phyloP scores from a whole-genome alignment of 2,329 filamentous ascomycete genomes.

The Balansia obtecta region DNA sequence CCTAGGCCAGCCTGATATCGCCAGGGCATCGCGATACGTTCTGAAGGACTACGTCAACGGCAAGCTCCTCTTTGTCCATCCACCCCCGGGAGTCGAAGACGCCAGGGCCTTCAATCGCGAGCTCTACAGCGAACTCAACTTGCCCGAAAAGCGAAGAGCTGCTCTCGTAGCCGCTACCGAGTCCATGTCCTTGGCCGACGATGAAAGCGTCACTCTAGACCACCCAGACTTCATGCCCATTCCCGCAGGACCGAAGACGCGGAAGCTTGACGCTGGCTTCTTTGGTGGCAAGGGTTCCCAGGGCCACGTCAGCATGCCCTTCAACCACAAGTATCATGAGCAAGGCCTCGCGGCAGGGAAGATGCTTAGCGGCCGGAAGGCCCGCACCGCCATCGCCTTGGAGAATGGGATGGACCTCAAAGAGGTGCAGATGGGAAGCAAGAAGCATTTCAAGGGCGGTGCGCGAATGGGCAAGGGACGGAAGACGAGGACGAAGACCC shows the following conservation, averaged over 20 bases:
- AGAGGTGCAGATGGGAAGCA: constrained; percentile 55
- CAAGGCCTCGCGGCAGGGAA: constrained; percentile 51
- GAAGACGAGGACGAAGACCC: constrained; percentile 12
- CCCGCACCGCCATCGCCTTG: constrained; percentile 65
- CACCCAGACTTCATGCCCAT: constrained; percentile 37
- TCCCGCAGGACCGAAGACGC: constrained; percentile 58
- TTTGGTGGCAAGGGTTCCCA: constrained; percentile 56
- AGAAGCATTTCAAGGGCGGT: constrained; percentile 92
- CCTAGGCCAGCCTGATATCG: constrained; percentile 84
- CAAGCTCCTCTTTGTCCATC: constrained; percentile 84
- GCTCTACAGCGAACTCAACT: constrained; percentile 70
- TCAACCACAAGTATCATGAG: constrained; percentile 80
- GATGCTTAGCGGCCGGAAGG: constrained; percentile 70
- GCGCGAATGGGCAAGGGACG: constrained; percentile 47
- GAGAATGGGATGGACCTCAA: constrained; percentile 76
- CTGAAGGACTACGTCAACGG: constrained; percentile 97
- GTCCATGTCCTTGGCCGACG: constrained; percentile 28
- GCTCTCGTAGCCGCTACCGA: constrained; percentile 42
- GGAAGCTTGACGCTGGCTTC: constrained; percentile 76
- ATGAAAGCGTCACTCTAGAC: constrained; percentile 16
- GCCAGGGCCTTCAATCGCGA: constrained; percentile 72
- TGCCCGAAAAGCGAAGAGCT: constrained; percentile 69
- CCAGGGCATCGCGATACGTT: constrained; percentile 75
- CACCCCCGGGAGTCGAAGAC: constrained; percentile 65
- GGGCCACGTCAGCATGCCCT: constrained; percentile 65